Evolutionary conservation across 257 asterid genomes (phyloP).

Genomic region (Anisodus tanguticus): DNA sequence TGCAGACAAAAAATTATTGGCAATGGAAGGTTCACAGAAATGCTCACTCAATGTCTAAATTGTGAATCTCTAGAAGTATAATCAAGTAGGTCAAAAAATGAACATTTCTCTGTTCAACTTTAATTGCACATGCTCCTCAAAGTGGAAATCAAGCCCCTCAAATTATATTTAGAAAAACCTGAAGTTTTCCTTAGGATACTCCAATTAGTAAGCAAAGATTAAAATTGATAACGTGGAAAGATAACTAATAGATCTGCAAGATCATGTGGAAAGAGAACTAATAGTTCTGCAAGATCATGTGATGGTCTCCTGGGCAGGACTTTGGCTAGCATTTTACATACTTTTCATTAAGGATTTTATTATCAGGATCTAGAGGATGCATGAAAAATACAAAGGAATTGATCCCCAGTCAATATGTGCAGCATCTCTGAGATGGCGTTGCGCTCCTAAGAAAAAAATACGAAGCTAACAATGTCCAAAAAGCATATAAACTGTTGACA

Average conservation of each 20-base stretch:
- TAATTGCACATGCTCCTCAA: conserved; percentile 13
- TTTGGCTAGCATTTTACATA: neutral
- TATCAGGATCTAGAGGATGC: neutral
- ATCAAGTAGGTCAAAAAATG: conserved; percentile 19
- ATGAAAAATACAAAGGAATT: conserved; percentile 9
- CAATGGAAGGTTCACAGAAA: conserved; percentile 11
- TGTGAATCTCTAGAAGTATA: conserved; percentile 13
- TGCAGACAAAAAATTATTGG: neutral
- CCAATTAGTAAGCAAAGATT: neutral
- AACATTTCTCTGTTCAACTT: neutral
- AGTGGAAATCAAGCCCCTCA: neutral
- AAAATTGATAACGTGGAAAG: neutral
- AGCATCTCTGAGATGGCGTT: neutral
- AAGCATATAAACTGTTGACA: neutral
- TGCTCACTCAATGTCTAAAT: neutral
- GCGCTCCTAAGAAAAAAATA: neutral
- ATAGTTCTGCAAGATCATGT: conserved; percentile 8
- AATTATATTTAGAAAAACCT: neutral
- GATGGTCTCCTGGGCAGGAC: neutral
- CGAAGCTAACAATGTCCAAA: neutral
- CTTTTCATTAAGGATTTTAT: neutral
- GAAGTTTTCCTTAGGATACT: neutral
- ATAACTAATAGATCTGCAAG: conserved; percentile 5
- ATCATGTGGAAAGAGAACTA: neutral
- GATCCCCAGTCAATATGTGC: neutral